Evolutionary conservation across 1,139 yeast genomes (phyloP).

Genomic region (Sugiyamaella grinbergsii): DNA sequence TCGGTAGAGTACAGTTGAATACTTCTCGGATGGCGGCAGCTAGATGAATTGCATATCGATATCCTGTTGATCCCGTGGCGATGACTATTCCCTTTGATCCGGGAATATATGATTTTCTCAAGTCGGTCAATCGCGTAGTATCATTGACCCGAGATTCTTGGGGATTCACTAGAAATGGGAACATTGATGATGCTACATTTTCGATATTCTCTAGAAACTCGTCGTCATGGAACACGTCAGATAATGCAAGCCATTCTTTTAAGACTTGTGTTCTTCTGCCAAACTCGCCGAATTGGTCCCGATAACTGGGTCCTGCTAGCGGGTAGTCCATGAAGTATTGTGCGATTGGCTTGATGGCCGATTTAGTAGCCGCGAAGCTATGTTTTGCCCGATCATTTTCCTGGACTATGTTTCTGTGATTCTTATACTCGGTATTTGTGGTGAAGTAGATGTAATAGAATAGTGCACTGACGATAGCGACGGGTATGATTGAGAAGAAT

Average conservation of each 20-base stretch:
- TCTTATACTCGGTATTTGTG: not conserved
- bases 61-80: not conserved
- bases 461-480: constrained; percentile 2
- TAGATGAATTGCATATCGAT: constrained; percentile 9
- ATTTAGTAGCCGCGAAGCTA: not conserved
- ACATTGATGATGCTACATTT: constrained; percentile 10
- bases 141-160: not conserved
- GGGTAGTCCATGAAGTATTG: constrained; percentile 15
- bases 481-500: constrained; percentile 2
- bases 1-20: constrained; percentile 13
- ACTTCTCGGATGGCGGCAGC: constrained; percentile 9
- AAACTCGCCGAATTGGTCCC: constrained; percentile 14
- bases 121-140: constrained; percentile 5
- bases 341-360: constrained; percentile 6
- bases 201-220: constrained; percentile 10
- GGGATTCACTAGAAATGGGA: constrained; percentile 6
- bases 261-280: constrained; percentile 14
- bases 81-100: constrained; percentile 16
- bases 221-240: not conserved
- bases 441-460: constrained; percentile 6
- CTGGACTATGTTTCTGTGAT: not conserved
- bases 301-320: constrained; percentile 12
- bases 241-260: constrained; percentile 8
- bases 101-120: constrained; percentile 10
- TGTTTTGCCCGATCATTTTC: not conserved